phyloP scores from a whole-genome alignment of 148 eudicot genomes.

The Polygonum maritimum region DNA sequence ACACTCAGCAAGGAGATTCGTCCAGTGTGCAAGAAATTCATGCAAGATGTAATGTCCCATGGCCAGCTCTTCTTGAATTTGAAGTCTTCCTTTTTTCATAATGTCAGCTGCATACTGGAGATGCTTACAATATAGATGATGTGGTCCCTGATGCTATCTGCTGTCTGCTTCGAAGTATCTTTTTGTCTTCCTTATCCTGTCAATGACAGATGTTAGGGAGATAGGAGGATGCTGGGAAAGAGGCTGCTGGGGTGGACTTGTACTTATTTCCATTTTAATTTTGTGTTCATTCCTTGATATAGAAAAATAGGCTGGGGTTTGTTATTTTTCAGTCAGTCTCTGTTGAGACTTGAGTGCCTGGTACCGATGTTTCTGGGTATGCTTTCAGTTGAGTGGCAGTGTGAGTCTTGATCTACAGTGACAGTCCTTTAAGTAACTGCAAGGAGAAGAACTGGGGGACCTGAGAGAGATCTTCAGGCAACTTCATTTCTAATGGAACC shows the following conservation, averaged over 20 bases:
- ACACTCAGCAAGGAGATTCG: slow-evolving; percentile 97
- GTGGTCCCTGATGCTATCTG: slow-evolving; percentile 27
- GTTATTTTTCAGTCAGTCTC: background rate
- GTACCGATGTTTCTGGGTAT: slow-evolving; percentile 1
- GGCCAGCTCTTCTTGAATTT: slow-evolving; percentile 69
- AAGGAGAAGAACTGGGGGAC: slow-evolving; percentile 42
- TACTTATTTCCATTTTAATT: background rate
- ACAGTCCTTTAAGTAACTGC: slow-evolving; percentile 29
- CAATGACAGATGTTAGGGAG: slow-evolving; percentile 6
- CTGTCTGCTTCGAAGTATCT: slow-evolving; percentile 13
- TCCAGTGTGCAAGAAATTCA: slow-evolving; percentile 96
- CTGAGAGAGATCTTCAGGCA: slow-evolving; percentile 38
- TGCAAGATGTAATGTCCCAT: slow-evolving; percentile 92
- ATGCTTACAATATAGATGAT: slow-evolving; percentile 22
- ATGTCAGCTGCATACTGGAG: slow-evolving; percentile 35
- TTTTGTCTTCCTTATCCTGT: slow-evolving; percentile 12
- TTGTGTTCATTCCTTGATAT: slow-evolving; percentile 6
- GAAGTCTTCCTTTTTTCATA: slow-evolving; percentile 39
- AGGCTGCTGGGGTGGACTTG: background rate
- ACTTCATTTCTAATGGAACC: slow-evolving; percentile 72
- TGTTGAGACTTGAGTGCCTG: slow-evolving; percentile 8
- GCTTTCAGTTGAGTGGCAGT: slow-evolving; percentile 8
- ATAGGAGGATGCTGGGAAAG: slow-evolving; percentile 1
- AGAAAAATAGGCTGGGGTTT: background rate
- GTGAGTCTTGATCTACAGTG: slow-evolving; percentile 8